Base-by-base conservation (phyloP, 441 rosid species). In the Euphorbia corollata region DNA sequence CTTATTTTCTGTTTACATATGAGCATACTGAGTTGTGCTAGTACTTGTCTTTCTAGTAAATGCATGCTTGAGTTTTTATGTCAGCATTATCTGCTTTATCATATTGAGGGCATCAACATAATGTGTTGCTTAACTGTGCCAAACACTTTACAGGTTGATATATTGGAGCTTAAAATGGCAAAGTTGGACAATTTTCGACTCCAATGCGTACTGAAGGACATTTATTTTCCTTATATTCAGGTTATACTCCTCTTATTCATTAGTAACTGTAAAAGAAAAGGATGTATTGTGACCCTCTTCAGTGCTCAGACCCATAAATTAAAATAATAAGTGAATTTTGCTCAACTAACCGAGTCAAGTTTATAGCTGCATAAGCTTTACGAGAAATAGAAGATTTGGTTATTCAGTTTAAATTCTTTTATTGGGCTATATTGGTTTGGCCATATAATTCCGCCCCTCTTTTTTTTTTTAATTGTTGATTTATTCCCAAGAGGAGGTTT, bases 161-260 rank as follows among this genome's bases (percentile, higher is more conserved):
- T 90, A 61, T 79, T 74, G 43, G 78, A 77, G 68, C 77, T 79
- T 11, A 80, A 71, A 68, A 36, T 69, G 30, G 76, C 70, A 59
- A 65, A 67, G 20, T 65, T 79, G 58, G 79, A 81, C 54, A 34
- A 53, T 68, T 47, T 38, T 74, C 82, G 81, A 68, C 86, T 88
- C 65, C 82, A 64, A 48, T 88, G 93, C 81, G 81, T 68, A 65
- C 81, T 91, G 66, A 91, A 91, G 89, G 97, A 91, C 78, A 87
- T 88, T 53, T 91, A 88, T 63, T 91, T 88, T 68, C 93, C 96
- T 10, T 91, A 88, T 68, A 81, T 91, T 67, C 93, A 88, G 96
- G 95, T 88, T 22, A 18, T 51, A 4, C 20, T 13, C n/a, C 15
- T 60, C 12, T 12, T 54, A 15, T 23, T 11, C 19, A 24, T 13